Percentiles rank a stretch among this genome's conserved stretches.
phyloP scores from a whole-genome alignment of 1,139 yeast genomes.

The Candida sanyaensis region DNA sequence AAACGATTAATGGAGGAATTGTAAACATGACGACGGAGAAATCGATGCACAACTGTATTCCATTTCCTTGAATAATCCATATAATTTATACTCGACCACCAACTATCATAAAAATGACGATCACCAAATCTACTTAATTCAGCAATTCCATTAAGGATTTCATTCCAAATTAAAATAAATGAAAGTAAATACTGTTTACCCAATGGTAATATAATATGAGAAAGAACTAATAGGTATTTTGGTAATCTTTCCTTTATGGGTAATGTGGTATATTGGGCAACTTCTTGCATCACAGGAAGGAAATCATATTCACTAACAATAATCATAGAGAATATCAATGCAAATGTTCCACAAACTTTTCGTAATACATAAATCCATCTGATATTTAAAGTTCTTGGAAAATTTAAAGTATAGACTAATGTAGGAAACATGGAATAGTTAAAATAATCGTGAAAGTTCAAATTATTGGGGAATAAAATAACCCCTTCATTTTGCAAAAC shows the following conservation, averaged over 20 bases:
- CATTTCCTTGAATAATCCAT: slow-evolving; percentile 91
- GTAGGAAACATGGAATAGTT: slow-evolving; percentile 87
- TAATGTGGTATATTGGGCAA: slow-evolving; percentile 52
- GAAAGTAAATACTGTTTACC: slow-evolving; percentile 70
- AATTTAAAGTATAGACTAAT: slow-evolving; percentile 74
- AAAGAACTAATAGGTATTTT: slow-evolving; percentile 59
- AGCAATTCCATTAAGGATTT: slow-evolving; percentile 86
- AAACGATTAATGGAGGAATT: slow-evolving; percentile 85
- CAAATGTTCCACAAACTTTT: slow-evolving; percentile 79
- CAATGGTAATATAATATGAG: slow-evolving; percentile 82
- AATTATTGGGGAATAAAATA: slow-evolving; percentile 65
- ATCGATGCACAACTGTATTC: slow-evolving; percentile 95
- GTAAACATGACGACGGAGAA: slow-evolving; percentile 88
- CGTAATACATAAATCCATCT: slow-evolving; percentile 69
- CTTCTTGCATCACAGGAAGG: slow-evolving; percentile 72
- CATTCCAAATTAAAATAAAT: slow-evolving; percentile 93
- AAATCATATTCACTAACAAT: slow-evolving; percentile 75
- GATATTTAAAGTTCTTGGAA: slow-evolving; percentile 71
- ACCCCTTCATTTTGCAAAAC: slow-evolving; percentile 22
- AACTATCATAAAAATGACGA: slow-evolving; percentile 88
- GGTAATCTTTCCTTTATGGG: slow-evolving; percentile 46
- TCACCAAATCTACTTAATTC: slow-evolving; percentile 86
- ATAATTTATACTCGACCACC: slow-evolving; percentile 98
- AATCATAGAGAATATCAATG: slow-evolving; percentile 82
- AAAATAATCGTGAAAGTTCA: slow-evolving; percentile 65